Base-by-base conservation (phyloP, 1,284 basidiomycete genomes). In the Rhodofomes roseus region DNA sequence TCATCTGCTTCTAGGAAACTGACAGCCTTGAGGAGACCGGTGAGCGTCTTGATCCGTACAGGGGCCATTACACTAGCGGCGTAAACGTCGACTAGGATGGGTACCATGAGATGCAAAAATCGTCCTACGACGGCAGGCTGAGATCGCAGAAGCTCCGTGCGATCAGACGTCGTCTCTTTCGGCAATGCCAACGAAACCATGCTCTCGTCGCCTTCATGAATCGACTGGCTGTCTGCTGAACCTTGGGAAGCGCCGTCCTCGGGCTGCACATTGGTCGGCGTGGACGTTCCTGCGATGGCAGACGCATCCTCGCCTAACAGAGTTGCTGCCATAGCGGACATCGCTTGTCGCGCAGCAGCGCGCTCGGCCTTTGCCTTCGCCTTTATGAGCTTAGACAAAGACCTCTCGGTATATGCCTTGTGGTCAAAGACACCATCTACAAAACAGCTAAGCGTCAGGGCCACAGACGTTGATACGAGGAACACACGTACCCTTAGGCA, bases 21-120 rank as follows among this genome's bases (percentile, higher is more conserved):
- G 54, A 95, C 85, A 2, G 95, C 93, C 72, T 97, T 96, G 63
- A 96, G 74, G 55, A 98, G 69, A 0, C 90, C 93, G 0, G 88
- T 90, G 61, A 98, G 79, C 0, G 93, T 92, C 77, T 96, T 96
- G 54, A 90, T 85, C 60, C 95, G 82, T 2, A 97, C 87, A 6
- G 92, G 86, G 0, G 88, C 85, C 57, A 89, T 87, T 36, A 98
- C 94, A 68, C 93, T 96, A 11, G 96, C 95, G 22, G 94, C 90
- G 74, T 96, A 98, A 8, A 98, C 95, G 68, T 98, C 95, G 59
- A 97, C 89, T 55, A 98, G 81, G 52, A 96, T 94, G 0, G 96
- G 96, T 1, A 96, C 86, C 67, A 95, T 86, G 20, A 95, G 79
- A 43, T 85, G 85, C 84, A 93, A 90, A 73, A 95, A 97, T 29